phyloP scores from a whole-genome alignment of 2,329 filamentous ascomycete species.

The Xylaria digitata region DNA sequence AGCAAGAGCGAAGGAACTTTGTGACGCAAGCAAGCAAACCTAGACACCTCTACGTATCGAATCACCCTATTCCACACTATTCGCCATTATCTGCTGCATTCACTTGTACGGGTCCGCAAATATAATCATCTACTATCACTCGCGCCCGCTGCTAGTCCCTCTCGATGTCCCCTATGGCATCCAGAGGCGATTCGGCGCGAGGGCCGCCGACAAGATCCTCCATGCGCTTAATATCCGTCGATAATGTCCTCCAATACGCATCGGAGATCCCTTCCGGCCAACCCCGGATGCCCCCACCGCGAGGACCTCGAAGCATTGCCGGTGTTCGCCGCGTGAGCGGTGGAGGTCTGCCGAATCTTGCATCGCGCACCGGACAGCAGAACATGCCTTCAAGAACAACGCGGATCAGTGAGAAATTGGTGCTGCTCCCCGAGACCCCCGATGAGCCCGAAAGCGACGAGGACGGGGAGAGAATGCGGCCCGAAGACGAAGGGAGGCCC shows the following conservation, averaged over 20 bases:
- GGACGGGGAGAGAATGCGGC: slow-evolving; percentile 62
- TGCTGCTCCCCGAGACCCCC: slow-evolving; percentile 85
- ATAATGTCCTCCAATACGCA: slow-evolving; percentile 93
- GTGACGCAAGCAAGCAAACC: background rate
- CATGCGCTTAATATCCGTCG: slow-evolving; percentile 87
- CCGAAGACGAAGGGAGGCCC: slow-evolving; percentile 67
- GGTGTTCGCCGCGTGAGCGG: slow-evolving; percentile 59
- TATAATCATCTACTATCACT: background rate
- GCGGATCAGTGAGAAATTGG: slow-evolving; percentile 97
- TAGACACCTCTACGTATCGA: background rate
- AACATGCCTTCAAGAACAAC: slow-evolving; percentile 85
- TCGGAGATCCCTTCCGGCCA: slow-evolving; percentile 96
- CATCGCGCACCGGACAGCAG: slow-evolving; percentile 62
- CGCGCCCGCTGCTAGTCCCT: background rate
- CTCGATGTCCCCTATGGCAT: slow-evolving; percentile 27
- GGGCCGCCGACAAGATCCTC: slow-evolving; percentile 47
- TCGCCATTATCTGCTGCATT: no score
- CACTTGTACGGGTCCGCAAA: background rate
- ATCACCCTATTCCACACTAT: background rate
- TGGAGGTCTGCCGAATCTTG: slow-evolving; percentile 57
- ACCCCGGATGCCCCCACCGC: slow-evolving; percentile 75
- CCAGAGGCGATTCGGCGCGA: slow-evolving; percentile 30
- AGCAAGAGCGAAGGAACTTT: background rate
- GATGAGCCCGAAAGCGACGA: slow-evolving; percentile 68
- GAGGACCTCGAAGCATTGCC: slow-evolving; percentile 60